Evolutionary conservation across 768 basidiomycete species (phyloP).

Genomic region (Lentinula sp.): DNA sequence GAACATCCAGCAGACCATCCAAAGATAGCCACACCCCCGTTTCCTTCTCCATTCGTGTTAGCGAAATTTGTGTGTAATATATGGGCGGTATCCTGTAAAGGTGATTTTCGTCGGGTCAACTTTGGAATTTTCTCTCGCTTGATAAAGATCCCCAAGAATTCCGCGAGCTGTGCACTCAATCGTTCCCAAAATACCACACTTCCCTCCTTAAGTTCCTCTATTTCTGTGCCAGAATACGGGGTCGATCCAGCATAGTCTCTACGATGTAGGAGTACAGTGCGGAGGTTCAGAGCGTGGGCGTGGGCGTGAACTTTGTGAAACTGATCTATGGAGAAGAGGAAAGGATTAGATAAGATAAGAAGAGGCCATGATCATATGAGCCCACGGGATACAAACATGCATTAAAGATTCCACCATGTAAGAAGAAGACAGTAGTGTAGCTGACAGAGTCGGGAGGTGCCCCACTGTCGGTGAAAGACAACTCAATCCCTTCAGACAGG

Average conservation of each 20-base stretch:
- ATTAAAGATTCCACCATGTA: slow-evolving; percentile 16
- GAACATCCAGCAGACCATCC: slow-evolving; percentile 17
- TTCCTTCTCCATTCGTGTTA: slow-evolving; percentile 1
- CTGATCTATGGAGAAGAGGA: slow-evolving; percentile 7
- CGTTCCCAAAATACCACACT: slow-evolving; percentile 10
- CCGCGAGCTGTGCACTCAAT: slow-evolving; percentile 12
- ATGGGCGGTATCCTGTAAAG: background rate
- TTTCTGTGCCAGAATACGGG: slow-evolving; percentile 14
- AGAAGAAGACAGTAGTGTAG: slow-evolving; percentile 17
- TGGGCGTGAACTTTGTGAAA: slow-evolving; percentile 8
- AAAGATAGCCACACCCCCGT: slow-evolving; percentile 14
- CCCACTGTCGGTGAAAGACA: slow-evolving; percentile 8
- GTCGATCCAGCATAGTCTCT: slow-evolving; percentile 18
- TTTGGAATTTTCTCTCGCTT: slow-evolving; percentile 12
- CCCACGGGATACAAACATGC: slow-evolving; percentile 10
- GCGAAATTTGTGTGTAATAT: background rate
- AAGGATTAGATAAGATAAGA: background rate
- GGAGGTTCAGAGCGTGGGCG: slow-evolving; percentile 12
- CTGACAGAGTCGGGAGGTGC: slow-evolving; percentile 1
- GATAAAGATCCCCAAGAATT: slow-evolving; percentile 13
- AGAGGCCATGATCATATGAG: background rate
- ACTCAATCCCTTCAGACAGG: slow-evolving; percentile 2
- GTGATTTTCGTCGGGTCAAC: background rate
- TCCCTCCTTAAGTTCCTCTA: slow-evolving; percentile 12
- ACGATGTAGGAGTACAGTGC: slow-evolving; percentile 15